phyloP scores from a whole-genome alignment of 768 basidiomycete genomes.

The Crucibulum laeve region DNA sequence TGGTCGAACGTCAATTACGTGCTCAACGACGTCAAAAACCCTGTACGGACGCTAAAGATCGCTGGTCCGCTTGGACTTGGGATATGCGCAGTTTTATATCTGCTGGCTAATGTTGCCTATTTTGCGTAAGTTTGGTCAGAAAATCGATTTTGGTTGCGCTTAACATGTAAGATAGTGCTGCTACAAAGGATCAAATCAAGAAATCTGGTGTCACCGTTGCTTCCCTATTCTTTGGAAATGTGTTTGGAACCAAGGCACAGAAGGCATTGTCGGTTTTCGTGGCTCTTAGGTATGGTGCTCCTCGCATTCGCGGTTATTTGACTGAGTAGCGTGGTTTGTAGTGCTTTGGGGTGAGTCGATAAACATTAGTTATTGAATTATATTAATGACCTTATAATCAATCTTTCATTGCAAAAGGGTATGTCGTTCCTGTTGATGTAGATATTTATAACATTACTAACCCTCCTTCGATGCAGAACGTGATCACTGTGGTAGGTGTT shows the following conservation, averaged over 20 bases:
- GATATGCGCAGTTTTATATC: slow-evolving; percentile 47
- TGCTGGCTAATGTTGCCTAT: slow-evolving; percentile 56
- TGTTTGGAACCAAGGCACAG: slow-evolving; percentile 50
- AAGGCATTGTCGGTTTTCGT: slow-evolving; percentile 54
- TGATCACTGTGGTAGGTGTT: slow-evolving; percentile 19
- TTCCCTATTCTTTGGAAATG: slow-evolving; percentile 53
- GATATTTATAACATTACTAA: neutral
- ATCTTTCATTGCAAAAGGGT: neutral
- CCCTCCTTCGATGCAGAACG: slow-evolving; percentile 10
- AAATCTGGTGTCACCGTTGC: slow-evolving; percentile 53
- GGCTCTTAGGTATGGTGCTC: no score
- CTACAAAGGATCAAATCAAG: slow-evolving; percentile 44
- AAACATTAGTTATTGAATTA: neutral
- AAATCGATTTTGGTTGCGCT: neutral
- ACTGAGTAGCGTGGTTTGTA: no score
- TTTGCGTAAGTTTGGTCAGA: slow-evolving; percentile 29
- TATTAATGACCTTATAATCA: neutral
- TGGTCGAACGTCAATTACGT: slow-evolving; percentile 60
- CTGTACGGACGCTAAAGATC: slow-evolving; percentile 57
- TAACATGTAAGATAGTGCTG: slow-evolving; percentile 21
- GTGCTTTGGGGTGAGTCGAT: neutral
- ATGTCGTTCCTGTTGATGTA: neutral
- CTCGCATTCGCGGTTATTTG: no score
- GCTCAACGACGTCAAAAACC: slow-evolving; percentile 56
- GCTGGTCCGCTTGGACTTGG: slow-evolving; percentile 55